A percentile compares a stretch with the other conserved stretches of the same genome.
Conservation (phyloP, 192 early-diverging fungal genomes). For the Linderina pennispora region DNA sequence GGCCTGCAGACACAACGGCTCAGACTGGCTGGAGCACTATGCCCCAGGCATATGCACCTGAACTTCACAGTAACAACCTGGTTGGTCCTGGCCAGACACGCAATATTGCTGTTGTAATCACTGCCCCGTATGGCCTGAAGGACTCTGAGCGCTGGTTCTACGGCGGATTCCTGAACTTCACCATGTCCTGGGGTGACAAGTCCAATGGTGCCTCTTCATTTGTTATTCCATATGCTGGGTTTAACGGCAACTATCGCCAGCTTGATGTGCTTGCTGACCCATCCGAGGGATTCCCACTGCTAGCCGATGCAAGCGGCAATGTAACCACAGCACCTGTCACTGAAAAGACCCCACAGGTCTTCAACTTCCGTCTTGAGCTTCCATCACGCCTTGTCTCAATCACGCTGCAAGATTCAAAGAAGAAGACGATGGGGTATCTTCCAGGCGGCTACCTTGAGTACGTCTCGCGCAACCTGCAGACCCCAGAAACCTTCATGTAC, state of each 20-base stretch:
- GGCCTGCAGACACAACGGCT: slow-evolving; percentile 2
- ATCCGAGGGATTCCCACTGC: slow-evolving; percentile 5
- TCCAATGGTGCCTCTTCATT: slow-evolving; percentile 1
- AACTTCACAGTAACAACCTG: neutral
- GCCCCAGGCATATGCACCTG: slow-evolving; percentile 2
- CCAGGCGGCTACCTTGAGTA: slow-evolving; percentile 17
- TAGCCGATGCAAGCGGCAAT: slow-evolving; percentile 3
- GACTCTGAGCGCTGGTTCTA: slow-evolving; percentile 42
- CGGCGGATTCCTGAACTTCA: slow-evolving; percentile 36
- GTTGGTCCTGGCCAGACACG: slow-evolving; percentile 24
- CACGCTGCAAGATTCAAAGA: slow-evolving; percentile 11
- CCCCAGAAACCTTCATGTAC: neutral
- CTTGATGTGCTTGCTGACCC: slow-evolving; percentile 17
- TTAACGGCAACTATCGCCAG: slow-evolving; percentile 33
- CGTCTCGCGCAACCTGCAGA: slow-evolving; percentile 11
- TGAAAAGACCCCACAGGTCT: neutral
- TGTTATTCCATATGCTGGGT: slow-evolving; percentile 40
- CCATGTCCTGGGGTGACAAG: slow-evolving; percentile 16
- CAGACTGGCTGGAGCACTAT: slow-evolving; percentile 1
- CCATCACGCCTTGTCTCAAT: slow-evolving; percentile 16
- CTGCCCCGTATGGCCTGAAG: slow-evolving; percentile 22
- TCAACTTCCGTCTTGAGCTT: slow-evolving; percentile 12
- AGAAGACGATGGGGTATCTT: slow-evolving; percentile 19
- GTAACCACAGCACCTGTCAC: neutral
- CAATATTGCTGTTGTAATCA: slow-evolving; percentile 13